Evolutionary conservation across 148 eudicot species (phyloP).

Genomic region (Selenicereus undatus): DNA sequence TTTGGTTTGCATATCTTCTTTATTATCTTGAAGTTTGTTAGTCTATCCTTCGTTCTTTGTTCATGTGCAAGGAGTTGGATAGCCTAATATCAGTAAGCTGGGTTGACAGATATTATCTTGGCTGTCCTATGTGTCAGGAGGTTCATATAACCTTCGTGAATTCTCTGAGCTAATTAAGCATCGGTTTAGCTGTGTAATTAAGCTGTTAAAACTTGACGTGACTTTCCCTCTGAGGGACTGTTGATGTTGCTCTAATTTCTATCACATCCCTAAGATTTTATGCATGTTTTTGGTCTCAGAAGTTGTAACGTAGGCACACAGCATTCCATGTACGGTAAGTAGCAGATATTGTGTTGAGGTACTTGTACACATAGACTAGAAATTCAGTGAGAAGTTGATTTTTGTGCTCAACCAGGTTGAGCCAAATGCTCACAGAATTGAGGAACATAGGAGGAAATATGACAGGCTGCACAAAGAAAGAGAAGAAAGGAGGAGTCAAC

Average conservation of each 20-base stretch:
- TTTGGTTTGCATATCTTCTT: too few species aligned
- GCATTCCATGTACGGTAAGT: neutral
- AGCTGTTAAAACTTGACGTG: neutral
- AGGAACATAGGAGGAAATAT: conserved; percentile 81
- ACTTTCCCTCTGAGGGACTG: neutral
- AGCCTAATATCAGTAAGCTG: neutral
- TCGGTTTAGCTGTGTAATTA: neutral
- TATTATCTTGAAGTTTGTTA: neutral
- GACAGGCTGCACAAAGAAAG: conserved; percentile 71
- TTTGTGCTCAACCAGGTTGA: conserved; percentile 53
- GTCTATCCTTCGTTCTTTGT: neutral
- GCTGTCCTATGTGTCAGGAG: neutral
- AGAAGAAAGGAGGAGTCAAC: conserved; percentile 52
- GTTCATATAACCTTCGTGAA: neutral
- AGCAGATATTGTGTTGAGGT: neutral
- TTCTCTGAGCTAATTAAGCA: neutral
- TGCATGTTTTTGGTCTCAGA: neutral
- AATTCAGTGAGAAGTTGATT: neutral
- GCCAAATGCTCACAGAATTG: conserved; percentile 84
- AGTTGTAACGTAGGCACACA: neutral
- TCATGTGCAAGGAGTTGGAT: neutral
- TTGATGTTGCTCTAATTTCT: too few species aligned
- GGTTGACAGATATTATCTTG: neutral
- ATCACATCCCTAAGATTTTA: too few species aligned
- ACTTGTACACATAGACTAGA: neutral